These are phyloP conservation scores for Penicillium fimorum DNA, from an alignment of 495 filamentous ascomycete genomes.

Conservation along the genomic window DNA sequence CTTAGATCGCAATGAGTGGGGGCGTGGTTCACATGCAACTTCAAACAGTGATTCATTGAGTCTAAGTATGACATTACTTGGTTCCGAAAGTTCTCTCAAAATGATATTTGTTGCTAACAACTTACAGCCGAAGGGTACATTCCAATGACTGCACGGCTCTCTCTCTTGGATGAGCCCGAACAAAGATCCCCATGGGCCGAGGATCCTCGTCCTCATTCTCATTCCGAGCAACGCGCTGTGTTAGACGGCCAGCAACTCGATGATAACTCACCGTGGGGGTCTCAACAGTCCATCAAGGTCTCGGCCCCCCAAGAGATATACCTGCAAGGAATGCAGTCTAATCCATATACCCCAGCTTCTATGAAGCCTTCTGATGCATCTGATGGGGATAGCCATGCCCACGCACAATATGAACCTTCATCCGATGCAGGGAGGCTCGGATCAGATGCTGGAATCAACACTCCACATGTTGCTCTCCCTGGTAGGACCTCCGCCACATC, in stretches of 20 bases:
- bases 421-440: constrained; percentile 15
- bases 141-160: constrained; percentile 47
- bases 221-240: neutral
- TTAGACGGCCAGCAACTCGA: constrained; percentile 1
- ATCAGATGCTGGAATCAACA: constrained; percentile 23
- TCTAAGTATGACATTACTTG: constrained; percentile 30
- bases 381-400: constrained; percentile 2
- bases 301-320: constrained; percentile 22
- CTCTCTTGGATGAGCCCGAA: constrained; percentile 35
- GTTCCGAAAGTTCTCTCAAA: neutral
- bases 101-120: constrained; percentile 10
- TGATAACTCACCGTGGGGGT: constrained; percentile 20
- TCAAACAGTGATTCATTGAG: constrained; percentile 30
- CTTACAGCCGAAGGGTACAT: constrained; percentile 43
- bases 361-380: constrained; percentile 12
- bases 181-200: constrained; percentile 23
- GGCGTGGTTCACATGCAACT: constrained; percentile 25
- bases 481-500: constrained; percentile 36
- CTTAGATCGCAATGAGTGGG: constrained; percentile 25
- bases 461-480: constrained; percentile 28
- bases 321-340: constrained; percentile 18
- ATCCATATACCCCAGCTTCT: constrained; percentile 20
- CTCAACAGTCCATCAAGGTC: constrained; percentile 23
- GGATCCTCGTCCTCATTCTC: neutral
- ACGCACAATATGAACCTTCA: constrained; percentile 6